Percentiles rank a stretch among this genome's conserved stretches.
phyloP scores from a whole-genome alignment of 2,329 filamentous ascomycete species.

The Penicillium verrucosum region DNA sequence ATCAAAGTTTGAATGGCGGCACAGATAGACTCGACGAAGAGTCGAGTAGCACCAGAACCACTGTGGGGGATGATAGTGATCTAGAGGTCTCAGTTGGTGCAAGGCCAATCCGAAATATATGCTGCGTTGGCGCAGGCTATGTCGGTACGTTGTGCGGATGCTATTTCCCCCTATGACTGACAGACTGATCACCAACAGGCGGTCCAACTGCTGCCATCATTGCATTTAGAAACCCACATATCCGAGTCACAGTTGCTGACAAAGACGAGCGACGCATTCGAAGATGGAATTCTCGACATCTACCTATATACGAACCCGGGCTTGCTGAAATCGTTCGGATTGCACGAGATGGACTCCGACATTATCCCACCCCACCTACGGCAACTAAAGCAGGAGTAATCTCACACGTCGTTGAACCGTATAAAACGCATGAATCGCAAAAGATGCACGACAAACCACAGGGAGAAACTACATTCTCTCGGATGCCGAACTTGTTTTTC shows the following conservation, averaged over 20 bases:
- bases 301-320: conserved; percentile 28
- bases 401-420: not conserved
- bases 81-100: not conserved
- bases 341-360: conserved; percentile 6
- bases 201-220: conserved; percentile 25
- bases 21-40: conserved; percentile 1
- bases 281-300: conserved; percentile 28
- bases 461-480: not conserved
- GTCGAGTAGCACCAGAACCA: not conserved
- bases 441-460: not conserved
- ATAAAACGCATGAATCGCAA: not conserved
- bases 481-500: conserved; percentile 65
- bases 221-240: conserved; percentile 26
- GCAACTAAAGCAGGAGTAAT: not conserved
- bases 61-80: not conserved
- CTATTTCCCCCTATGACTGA: no score
- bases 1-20: conserved; percentile 5
- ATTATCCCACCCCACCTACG: not conserved
- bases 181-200: conserved; percentile 5
- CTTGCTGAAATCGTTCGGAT: conserved; percentile 20
- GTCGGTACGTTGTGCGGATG: conserved; percentile 13
- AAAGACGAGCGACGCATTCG: conserved; percentile 21
- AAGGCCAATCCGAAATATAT: conserved; percentile 18
- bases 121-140: conserved; percentile 27
- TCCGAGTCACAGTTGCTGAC: conserved; percentile 29